Evolutionary conservation across 495 filamentous ascomycete species (phyloP).

Genomic region (Lophiotrema nucula): DNA sequence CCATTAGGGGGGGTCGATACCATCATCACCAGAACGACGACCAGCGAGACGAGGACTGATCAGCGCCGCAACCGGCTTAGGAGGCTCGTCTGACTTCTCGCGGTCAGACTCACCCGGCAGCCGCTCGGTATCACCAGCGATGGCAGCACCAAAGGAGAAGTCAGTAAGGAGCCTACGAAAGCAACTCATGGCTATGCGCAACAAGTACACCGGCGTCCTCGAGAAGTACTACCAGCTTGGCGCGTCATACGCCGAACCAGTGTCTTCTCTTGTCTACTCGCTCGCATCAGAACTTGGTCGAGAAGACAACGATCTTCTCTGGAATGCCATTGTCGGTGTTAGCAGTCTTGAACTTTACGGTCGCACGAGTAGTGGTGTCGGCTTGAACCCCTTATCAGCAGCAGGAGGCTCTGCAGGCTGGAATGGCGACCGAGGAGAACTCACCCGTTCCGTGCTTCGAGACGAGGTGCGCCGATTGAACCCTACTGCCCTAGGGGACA

Average conservation of each 20-base stretch:
- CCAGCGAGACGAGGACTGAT: constrained; percentile 38
- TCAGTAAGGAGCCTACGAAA: constrained; percentile 69
- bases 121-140: constrained; percentile 51
- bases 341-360: constrained; percentile 90
- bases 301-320: constrained; percentile 94
- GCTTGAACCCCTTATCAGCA: constrained; percentile 54
- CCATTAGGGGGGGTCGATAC: constrained; percentile 58
- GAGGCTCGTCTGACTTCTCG: constrained; percentile 47
- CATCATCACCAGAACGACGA: constrained; percentile 48
- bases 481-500: constrained; percentile 67
- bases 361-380: constrained; percentile 74
- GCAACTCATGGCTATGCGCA: constrained; percentile 68
- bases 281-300: constrained; percentile 91
- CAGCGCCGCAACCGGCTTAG: constrained; percentile 17
- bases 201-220: constrained; percentile 71
- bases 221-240: constrained; percentile 80
- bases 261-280: constrained; percentile 90
- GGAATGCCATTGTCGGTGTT: constrained; percentile 90
- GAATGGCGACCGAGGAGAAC: constrained; percentile 78
- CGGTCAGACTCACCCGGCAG: constrained; percentile 48
- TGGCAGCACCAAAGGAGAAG: constrained; percentile 56
- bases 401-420: constrained; percentile 67
- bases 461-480: constrained; percentile 96
- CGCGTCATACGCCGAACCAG: constrained; percentile 89
- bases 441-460: constrained; percentile 77